A percentile compares a stretch with the other conserved stretches of the same genome.
Evolutionary conservation across 768 basidiomycete species (phyloP).

Genomic region (Lyophyllum shimeji): DNA sequence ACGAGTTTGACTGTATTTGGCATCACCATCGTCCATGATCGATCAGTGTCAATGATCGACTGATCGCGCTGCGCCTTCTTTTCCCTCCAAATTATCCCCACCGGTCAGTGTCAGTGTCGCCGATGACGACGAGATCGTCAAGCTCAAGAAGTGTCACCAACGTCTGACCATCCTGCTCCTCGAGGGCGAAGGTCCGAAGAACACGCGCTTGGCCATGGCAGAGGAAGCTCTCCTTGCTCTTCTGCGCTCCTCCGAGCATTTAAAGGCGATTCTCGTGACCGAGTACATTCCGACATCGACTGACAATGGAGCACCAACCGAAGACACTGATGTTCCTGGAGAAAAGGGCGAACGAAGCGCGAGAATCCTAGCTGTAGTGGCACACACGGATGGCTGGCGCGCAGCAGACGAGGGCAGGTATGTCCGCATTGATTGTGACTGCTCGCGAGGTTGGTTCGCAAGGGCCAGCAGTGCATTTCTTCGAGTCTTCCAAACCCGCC

Average conservation of each 20-base stretch:
- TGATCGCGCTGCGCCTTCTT: no score
- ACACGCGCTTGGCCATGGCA: not conserved
- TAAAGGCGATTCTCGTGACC: conserved; percentile 43
- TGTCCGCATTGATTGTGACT: conserved; percentile 15
- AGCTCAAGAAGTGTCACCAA: not conserved
- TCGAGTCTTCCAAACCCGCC: not conserved
- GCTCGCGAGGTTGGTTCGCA: not conserved
- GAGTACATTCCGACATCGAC: conserved; percentile 20
- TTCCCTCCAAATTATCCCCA: no score
- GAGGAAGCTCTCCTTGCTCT: conserved; percentile 15
- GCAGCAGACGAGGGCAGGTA: conserved; percentile 57
- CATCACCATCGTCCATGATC: no score
- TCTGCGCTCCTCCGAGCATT: conserved; percentile 39
- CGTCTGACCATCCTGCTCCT: not conserved
- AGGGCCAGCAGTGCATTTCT: not conserved
- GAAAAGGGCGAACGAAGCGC: conserved; percentile 23
- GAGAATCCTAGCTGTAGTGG: conserved; percentile 49
- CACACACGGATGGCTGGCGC: conserved; percentile 42
- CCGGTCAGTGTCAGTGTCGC: no score
- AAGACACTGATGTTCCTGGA: not conserved
- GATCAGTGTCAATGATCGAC: no score
- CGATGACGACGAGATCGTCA: not conserved
- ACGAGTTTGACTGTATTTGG: no score
- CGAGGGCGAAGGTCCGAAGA: no score
- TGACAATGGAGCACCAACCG: not conserved